These are phyloP conservation scores for Xylaria nigripes DNA, from an alignment of 495 filamentous ascomycete genomes.

Conservation along the genomic window DNA sequence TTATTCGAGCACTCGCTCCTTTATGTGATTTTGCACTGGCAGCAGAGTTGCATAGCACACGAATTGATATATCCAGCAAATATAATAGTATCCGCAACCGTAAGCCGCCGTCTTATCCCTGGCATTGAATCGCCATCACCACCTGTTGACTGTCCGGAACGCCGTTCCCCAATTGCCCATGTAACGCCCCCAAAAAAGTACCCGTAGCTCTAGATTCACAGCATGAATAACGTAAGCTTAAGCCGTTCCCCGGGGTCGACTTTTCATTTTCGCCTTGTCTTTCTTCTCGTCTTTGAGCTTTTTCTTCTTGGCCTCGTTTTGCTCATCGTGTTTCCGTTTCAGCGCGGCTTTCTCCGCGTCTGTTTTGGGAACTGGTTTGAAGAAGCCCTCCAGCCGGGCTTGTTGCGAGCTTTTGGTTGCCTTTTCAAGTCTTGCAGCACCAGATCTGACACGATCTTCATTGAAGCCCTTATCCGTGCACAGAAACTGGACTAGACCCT, in stretches of 20 bases:
- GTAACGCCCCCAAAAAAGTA: conserved; percentile 15
- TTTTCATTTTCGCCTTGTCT: conserved; percentile 82
- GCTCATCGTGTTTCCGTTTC: conserved; percentile 90
- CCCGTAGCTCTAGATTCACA: background rate
- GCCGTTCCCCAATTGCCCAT: conserved; percentile 13
- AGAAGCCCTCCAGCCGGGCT: conserved; percentile 90
- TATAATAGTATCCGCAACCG: background rate
- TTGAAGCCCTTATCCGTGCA: conserved; percentile 93
- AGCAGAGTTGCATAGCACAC: background rate
- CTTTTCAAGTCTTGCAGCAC: conserved; percentile 69
- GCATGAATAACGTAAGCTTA: conserved; percentile 4
- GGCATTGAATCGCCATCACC: background rate
- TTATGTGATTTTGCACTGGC: background rate
- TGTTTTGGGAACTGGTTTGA: conserved; percentile 86
- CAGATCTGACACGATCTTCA: conserved; percentile 80
- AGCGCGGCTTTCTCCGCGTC: conserved; percentile 70
- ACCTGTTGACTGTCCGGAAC: conserved; percentile 8
- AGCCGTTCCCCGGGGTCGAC: conserved; percentile 55
- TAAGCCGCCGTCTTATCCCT: background rate
- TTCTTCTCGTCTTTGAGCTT: conserved; percentile 88
- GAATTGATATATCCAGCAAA: background rate
- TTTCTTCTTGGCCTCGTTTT: conserved; percentile 83
- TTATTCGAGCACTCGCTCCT: background rate
- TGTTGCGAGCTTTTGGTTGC: conserved; percentile 85
- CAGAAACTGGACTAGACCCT: conserved; percentile 79